Percentiles rank a stretch among this genome's conserved stretches.
phyloP scores from a whole-genome alignment of 305 asterid genomes.

The Solanum chacoense region DNA sequence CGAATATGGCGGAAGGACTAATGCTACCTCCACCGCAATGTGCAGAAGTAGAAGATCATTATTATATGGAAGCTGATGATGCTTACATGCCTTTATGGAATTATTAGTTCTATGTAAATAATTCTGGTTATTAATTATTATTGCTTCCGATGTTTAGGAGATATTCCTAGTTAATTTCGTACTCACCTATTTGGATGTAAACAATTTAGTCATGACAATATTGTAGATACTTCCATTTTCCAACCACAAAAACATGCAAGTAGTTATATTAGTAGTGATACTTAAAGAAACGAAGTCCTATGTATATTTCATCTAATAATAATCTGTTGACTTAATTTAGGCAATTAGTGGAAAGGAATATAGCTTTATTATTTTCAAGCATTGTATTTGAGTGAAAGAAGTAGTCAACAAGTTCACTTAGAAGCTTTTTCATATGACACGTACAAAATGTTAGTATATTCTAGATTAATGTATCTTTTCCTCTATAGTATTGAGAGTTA shows the following conservation, averaged over 20 bases:
- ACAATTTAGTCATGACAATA: neutral
- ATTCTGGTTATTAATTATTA: neutral
- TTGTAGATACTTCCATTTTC: neutral
- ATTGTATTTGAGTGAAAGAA: too few species aligned
- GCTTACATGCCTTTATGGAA: conserved; percentile 48
- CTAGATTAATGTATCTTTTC: too few species aligned
- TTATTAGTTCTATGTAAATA: neutral
- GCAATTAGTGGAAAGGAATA: too few species aligned
- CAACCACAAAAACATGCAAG: neutral
- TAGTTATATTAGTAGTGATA: neutral
- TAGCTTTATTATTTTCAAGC: too few species aligned
- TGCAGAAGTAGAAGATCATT: neutral
- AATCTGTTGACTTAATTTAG: too few species aligned
- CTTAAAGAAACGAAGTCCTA: neutral
- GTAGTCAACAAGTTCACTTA: too few species aligned
- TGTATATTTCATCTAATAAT: too few species aligned
- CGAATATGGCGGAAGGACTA: conserved; percentile 55
- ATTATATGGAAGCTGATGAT: conserved; percentile 11
- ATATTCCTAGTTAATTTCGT: neutral
- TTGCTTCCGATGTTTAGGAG: too few species aligned
- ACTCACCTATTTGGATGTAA: conserved; percentile 3
- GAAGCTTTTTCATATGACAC: too few species aligned
- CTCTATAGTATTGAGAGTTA: too few species aligned
- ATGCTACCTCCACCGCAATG: conserved; percentile 47
- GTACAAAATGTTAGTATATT: too few species aligned